phyloP scores from a whole-genome alignment of 1,284 basidiomycete genomes.

The Irpex lacteus region DNA sequence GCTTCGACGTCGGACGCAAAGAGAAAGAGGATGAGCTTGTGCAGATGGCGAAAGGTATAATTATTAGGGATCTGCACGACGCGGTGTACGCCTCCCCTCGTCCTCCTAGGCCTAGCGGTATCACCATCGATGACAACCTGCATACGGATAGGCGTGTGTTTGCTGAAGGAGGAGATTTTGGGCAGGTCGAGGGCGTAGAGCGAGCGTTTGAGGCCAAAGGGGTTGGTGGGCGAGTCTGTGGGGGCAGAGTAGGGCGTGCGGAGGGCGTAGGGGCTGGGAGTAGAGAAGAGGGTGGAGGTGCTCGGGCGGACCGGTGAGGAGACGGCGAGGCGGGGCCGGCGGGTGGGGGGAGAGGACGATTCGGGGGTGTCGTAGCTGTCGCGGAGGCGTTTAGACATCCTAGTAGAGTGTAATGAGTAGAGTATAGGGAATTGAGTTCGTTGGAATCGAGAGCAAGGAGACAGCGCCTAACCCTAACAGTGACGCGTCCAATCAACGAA shows the following conservation, averaged over 20 bases:
- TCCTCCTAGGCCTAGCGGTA: not conserved
- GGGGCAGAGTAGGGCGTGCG: conserved; percentile 26
- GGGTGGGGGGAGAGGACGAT: conserved; percentile 21
- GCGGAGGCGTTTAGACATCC: conserved; percentile 21
- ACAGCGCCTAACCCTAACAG: too few species aligned
- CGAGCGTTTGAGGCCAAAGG: conserved; percentile 34
- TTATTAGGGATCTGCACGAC: conserved; percentile 66
- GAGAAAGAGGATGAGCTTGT: conserved; percentile 58
- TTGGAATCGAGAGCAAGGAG: too few species aligned
- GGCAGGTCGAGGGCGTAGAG: conserved; percentile 39
- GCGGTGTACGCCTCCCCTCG: conserved; percentile 40
- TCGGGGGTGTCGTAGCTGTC: conserved; percentile 22
- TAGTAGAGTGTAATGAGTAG: too few species aligned
- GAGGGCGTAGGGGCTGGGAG: conserved; percentile 19
- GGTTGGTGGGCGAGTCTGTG: conserved; percentile 39
- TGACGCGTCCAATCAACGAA: too few species aligned
- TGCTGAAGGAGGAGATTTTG: conserved; percentile 40
- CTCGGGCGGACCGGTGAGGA: conserved; percentile 13
- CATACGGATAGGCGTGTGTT: conserved; percentile 65
- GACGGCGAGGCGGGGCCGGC: conserved; percentile 7
- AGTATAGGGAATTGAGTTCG: too few species aligned
- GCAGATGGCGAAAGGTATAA: conserved; percentile 67
- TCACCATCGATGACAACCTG: conserved; percentile 42
- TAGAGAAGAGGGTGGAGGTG: conserved; percentile 20
- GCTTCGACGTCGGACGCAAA: conserved; percentile 41